Percentiles rank a stretch among this genome's conserved stretches.
Conservation (phyloP, 768 basidiomycete genomes). For the Lyophyllum atratum region DNA sequence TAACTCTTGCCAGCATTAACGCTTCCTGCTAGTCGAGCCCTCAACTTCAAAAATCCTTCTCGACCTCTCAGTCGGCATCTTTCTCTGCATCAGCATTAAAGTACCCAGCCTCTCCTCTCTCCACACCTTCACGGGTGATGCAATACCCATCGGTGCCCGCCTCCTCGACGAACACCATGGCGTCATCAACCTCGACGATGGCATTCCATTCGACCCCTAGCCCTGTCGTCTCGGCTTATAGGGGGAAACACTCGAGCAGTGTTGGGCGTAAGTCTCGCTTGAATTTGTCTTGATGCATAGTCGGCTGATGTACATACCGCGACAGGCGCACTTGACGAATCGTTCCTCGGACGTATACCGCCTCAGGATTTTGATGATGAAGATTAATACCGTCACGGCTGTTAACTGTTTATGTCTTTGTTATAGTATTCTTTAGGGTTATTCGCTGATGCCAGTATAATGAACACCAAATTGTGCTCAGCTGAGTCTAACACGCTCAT, state of each 20-base stretch:
- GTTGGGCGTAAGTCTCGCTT: constrained; percentile 36
- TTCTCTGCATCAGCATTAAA: constrained; percentile 25
- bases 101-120: constrained; percentile 41
- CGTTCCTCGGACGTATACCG: constrained; percentile 29
- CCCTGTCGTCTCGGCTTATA: constrained; percentile 43
- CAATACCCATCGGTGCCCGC: constrained; percentile 34
- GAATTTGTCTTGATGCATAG: neutral
- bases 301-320: neutral
- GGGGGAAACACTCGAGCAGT: constrained; percentile 37
- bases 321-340: constrained; percentile 42
- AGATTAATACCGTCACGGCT: neutral
- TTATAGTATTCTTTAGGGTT: no score
- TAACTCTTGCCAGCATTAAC: neutral
- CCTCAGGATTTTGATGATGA: constrained; percentile 9
- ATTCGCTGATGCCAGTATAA: no score
- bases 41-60: constrained; percentile 44
- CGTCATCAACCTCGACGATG: constrained; percentile 35
- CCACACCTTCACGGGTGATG: constrained; percentile 40
- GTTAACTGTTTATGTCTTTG: no score
- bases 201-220: constrained; percentile 38
- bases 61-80: constrained; percentile 37
- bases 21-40: constrained; percentile 35
- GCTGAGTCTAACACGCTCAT: no score
- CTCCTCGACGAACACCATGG: constrained; percentile 32
- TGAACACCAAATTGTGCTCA: no score